phyloP scores from a whole-genome alignment of 2,329 filamentous ascomycete genomes.

The Shiraia bambusicola region DNA sequence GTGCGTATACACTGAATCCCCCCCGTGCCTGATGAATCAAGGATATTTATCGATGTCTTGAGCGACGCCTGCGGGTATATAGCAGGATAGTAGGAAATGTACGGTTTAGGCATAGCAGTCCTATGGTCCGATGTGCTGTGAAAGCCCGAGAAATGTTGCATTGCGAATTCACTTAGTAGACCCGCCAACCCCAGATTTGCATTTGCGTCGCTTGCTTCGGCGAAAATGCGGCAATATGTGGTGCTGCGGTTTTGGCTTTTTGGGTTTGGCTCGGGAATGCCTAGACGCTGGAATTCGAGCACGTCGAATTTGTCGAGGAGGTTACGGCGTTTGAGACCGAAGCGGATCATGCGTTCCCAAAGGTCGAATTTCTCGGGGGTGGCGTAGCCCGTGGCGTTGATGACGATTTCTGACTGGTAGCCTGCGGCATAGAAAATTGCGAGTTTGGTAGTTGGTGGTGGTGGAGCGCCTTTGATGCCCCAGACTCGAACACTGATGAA shows the following conservation, averaged over 20 bases:
- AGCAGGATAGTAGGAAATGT: slow-evolving; percentile 38
- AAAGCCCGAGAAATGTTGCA: slow-evolving; percentile 38
- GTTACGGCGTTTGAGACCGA: slow-evolving; percentile 44
- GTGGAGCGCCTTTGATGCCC: slow-evolving; percentile 44
- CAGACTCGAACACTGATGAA: slow-evolving; percentile 35
- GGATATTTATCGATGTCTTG: slow-evolving; percentile 36
- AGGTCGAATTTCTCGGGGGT: slow-evolving; percentile 54
- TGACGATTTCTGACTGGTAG: slow-evolving; percentile 43
- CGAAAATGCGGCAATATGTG: slow-evolving; percentile 37
- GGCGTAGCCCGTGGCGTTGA: slow-evolving; percentile 46
- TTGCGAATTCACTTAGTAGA: slow-evolving; percentile 27
- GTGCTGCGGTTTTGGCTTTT: slow-evolving; percentile 34
- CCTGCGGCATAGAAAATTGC: slow-evolving; percentile 44
- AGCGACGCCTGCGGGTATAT: slow-evolving; percentile 29
- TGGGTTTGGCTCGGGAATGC: slow-evolving; percentile 30
- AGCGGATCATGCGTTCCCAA: slow-evolving; percentile 51
- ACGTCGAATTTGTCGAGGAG: slow-evolving; percentile 49
- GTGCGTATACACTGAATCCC: slow-evolving; percentile 12
- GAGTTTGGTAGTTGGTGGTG: slow-evolving; percentile 46
- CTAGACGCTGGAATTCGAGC: slow-evolving; percentile 55
- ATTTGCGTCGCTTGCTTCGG: slow-evolving; percentile 24
- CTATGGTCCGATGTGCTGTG: slow-evolving; percentile 34
- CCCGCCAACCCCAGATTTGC: slow-evolving; percentile 26
- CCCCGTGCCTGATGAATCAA: slow-evolving; percentile 21
- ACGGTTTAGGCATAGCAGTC: slow-evolving; percentile 32